phyloP scores from a whole-genome alignment of 345 rosid species.

The Cardiospermum halicacabum region DNA sequence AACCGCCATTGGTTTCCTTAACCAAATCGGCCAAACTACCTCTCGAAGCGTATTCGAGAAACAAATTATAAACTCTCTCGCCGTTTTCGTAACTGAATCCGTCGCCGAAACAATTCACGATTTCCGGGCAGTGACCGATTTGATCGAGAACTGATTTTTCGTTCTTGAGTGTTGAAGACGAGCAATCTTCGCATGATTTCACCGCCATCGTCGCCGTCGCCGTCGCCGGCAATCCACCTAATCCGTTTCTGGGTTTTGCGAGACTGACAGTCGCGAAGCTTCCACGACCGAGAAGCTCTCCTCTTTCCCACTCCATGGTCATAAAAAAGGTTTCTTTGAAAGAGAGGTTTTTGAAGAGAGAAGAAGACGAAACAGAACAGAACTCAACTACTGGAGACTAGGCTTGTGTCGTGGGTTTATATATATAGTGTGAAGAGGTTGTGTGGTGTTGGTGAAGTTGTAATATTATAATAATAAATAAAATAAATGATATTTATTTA shows the following conservation, averaged over 20 bases:
- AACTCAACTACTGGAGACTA: not conserved
- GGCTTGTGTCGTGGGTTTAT: not conserved
- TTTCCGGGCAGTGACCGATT: constrained; percentile 40
- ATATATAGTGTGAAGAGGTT: constrained; percentile 13
- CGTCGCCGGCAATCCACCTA: constrained; percentile 25
- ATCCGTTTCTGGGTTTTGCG: constrained; percentile 23
- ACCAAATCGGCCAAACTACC: constrained; percentile 51
- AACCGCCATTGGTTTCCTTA: constrained; percentile 29
- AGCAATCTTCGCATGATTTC: constrained; percentile 44
- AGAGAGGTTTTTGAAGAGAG: constrained; percentile 4
- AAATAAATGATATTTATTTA: too few relatives aligned
- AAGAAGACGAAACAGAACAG: not conserved
- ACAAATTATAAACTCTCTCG: constrained; percentile 43
- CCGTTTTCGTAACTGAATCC: constrained; percentile 37
- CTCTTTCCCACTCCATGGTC: constrained; percentile 66
- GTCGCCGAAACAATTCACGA: constrained; percentile 53
- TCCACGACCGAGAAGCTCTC: constrained; percentile 59
- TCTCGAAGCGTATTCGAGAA: constrained; percentile 68
- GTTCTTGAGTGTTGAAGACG: constrained; percentile 37
- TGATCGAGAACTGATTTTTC: constrained; percentile 43
- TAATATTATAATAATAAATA: too few relatives aligned
- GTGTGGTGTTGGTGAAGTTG: not conserved
- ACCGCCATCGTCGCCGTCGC: constrained; percentile 68
- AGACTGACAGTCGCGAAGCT: constrained; percentile 61
- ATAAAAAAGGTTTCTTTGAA: not conserved